Evolutionary conservation across 139 green algal genomes (phyloP), one percentile per base, ranked within the genome.

Genomic region (Micractinium sp.): DNA sequence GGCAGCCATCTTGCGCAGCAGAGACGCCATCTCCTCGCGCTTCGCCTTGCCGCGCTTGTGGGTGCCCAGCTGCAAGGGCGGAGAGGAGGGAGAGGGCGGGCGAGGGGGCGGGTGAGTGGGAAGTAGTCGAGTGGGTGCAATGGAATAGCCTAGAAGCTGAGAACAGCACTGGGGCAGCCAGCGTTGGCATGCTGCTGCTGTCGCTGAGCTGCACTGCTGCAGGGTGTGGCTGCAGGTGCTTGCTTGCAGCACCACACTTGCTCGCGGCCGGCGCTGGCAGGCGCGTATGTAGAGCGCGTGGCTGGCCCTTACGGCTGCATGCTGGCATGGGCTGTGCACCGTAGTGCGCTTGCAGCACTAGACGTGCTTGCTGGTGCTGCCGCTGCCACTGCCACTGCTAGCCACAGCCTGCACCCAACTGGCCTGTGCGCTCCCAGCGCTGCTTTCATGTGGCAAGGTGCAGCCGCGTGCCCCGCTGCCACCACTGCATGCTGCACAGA

Each of bases 31-130:
- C 94, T 99, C 97, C 95, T 99, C 97, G 47, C 97, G 92, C 95
- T 99, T 99, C 85, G 91, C 95, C 96, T 99, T 99, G 91, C 94
- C 97, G 61, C 97, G 96, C 39, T 97, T 88, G 93, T 99, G 97
- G 41, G 97, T 99, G 82, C 97, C 97, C 78, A 99, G 93, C 97
- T 99, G 90, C 90, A 83, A 7, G 36, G 18, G 60, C 18, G 53
- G 33, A 14, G 56, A 76, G 16, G 35, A 81, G 39, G 15, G 35
- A 67, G 7, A 76, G 66, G 29, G 22, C 0, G 60, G 31, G 41
- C 3, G 3, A 74, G 23, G 36, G 19, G 23, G n/a, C 60, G n/a
- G 61, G 61, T 23, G 27, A 7, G 39, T 31, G 31, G 27, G 41
- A 67, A 20, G 29, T 69, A 19, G 33, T 38, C 19, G 25, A 16